These are phyloP conservation scores for Plantago elongata DNA, from an alignment of 257 asterid genomes.

Conservation along the genomic window DNA sequence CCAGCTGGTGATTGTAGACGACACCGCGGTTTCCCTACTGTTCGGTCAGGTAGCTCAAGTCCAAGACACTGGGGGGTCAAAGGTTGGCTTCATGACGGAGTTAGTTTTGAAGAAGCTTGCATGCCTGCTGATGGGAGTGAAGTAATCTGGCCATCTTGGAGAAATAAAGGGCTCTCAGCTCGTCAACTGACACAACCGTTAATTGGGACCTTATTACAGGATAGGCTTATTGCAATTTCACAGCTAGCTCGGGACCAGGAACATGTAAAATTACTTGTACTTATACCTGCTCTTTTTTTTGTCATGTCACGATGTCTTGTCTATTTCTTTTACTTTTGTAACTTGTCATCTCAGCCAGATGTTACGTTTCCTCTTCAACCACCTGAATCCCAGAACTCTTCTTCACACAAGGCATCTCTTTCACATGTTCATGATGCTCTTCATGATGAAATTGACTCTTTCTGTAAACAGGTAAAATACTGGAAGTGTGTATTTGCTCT, in stretches of 20 bases:
- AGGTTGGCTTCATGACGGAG: constrained; percentile 96
- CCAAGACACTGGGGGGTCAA: constrained; percentile 99
- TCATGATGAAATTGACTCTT: constrained; percentile 78
- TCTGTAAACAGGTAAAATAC: constrained; percentile 80
- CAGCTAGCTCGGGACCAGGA: constrained; percentile 96
- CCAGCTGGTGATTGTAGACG: constrained; percentile 87
- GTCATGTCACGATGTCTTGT: not conserved
- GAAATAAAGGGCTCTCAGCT: constrained; percentile 78
- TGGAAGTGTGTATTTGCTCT: constrained; percentile 15
- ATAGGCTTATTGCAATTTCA: constrained; percentile 86
- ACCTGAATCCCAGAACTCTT: constrained; percentile 51
- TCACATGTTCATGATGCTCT: constrained; percentile 60
- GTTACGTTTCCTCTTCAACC: constrained; percentile 91
- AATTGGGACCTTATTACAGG: constrained; percentile 88
- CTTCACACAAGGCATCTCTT: constrained; percentile 52
- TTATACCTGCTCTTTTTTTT: constrained; percentile 11
- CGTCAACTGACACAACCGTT: constrained; percentile 86
- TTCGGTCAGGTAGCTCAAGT: constrained; percentile 99
- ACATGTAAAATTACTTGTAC: constrained; percentile 48
- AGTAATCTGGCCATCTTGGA: constrained; percentile 98
- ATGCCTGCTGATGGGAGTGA: constrained; percentile 83
- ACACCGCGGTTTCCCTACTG: constrained; percentile 91
- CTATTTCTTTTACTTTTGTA: constrained; percentile 18
- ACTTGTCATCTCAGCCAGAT: constrained; percentile 71
- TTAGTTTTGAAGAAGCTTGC: constrained; percentile 79